Conservation (phyloP, 768 basidiomycete species). For the Pisolithus orientalis region DNA sequence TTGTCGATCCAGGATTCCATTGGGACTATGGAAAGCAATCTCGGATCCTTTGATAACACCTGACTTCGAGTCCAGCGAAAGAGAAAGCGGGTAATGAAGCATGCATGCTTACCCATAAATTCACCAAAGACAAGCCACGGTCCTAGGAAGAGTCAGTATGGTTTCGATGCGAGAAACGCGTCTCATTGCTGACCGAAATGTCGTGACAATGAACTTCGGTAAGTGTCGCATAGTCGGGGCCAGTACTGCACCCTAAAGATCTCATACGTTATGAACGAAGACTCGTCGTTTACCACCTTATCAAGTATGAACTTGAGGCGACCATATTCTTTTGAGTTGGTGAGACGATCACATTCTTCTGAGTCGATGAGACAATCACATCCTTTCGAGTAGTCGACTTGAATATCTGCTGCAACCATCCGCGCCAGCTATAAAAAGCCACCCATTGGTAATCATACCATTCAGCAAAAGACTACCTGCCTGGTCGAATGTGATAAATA, state of each 20-base stretch:
- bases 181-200: constrained; percentile 33
- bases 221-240: constrained; percentile 42
- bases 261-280: constrained; percentile 32
- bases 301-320: background rate
- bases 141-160: constrained; percentile 30
- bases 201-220: constrained; percentile 28
- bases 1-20: constrained; percentile 33
- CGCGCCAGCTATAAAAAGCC: background rate
- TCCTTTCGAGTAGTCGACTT: background rate
- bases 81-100: background rate
- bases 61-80: background rate
- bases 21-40: constrained; percentile 27
- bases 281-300: background rate
- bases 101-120: constrained; percentile 41
- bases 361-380: too few relatives aligned
- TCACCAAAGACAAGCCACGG: constrained; percentile 53
- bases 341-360: too few relatives aligned
- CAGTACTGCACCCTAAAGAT: constrained; percentile 45
- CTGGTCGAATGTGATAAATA: constrained; percentile 57
- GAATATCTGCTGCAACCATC: constrained; percentile 4
- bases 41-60: constrained; percentile 63
- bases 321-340: too few relatives aligned
- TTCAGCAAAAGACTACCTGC: constrained; percentile 26
- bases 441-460: background rate
- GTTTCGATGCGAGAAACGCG: background rate